phyloP scores from a whole-genome alignment of 2,329 filamentous ascomycete genomes.

The Corinectria fuckeliana region DNA sequence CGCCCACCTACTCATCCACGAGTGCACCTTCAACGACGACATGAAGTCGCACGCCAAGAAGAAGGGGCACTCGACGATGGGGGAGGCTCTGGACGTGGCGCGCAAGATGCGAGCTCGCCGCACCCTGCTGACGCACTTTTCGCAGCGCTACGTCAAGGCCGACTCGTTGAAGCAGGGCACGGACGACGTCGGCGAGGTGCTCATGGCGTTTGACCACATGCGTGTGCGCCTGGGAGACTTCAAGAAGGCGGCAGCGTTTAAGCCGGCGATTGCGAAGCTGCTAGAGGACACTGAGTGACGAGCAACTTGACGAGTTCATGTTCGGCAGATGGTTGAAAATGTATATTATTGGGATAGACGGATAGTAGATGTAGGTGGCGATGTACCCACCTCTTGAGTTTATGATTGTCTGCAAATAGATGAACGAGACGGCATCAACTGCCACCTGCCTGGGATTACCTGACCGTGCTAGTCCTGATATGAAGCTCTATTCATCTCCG shows the following conservation, averaged over 20 bases:
- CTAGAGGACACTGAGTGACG: conserved; percentile 23
- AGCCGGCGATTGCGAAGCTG: conserved; percentile 33
- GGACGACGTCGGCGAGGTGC: conserved; percentile 55
- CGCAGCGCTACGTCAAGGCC: conserved; percentile 84
- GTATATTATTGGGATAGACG: conserved; percentile 12
- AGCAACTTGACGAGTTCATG: conserved; percentile 5
- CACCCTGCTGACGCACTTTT: conserved; percentile 92
- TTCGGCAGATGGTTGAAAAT: background rate
- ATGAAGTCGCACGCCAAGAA: conserved; percentile 76
- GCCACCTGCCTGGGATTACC: too few species aligned
- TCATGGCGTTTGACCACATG: conserved; percentile 84
- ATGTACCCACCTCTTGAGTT: background rate
- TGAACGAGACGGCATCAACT: too few species aligned
- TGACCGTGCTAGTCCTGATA: too few species aligned
- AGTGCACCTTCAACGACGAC: conserved; percentile 95
- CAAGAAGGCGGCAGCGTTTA: conserved; percentile 60
- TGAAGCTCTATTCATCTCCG: too few species aligned
- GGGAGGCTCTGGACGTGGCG: conserved; percentile 82
- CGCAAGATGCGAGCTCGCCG: conserved; percentile 78
- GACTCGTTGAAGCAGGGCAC: conserved; percentile 39
- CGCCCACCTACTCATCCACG: conserved; percentile 87
- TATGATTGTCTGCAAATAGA: too few species aligned
- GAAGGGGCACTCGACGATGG: conserved; percentile 90
- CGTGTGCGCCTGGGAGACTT: conserved; percentile 74
- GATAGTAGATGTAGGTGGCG: background rate